phyloP scores from a whole-genome alignment of 225 moss, liverwort and hornwort genomes.

The Ulota crispa region DNA sequence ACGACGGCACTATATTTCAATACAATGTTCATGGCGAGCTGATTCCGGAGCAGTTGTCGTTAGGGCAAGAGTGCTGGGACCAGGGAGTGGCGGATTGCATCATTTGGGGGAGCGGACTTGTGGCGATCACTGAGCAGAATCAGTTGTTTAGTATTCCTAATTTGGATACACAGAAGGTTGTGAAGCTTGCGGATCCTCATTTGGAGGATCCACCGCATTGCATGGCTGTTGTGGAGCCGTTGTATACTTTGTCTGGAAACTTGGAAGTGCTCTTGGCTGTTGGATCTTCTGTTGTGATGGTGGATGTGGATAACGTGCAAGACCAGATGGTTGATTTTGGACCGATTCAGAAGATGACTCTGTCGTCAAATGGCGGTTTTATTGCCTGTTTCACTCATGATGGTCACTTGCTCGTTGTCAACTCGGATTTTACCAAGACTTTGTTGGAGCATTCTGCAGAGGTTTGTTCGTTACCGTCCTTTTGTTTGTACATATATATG shows the following conservation, averaged over 20 bases:
- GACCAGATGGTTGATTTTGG: conserved; percentile 78
- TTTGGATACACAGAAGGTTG: conserved; percentile 69
- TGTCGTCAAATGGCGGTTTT: conserved; percentile 78
- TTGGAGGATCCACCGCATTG: conserved; percentile 89
- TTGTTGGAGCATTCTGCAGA: conserved; percentile 75
- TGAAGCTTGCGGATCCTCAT: conserved; percentile 81
- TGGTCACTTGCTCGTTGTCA: conserved; percentile 82
- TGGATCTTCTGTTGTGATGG: conserved; percentile 70
- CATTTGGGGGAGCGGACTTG: conserved; percentile 86
- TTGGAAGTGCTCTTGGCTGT: conserved; percentile 87
- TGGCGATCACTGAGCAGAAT: conserved; percentile 79
- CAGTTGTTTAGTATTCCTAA: conserved; percentile 86
- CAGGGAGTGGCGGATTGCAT: conserved; percentile 91
- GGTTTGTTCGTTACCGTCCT: conserved; percentile 39
- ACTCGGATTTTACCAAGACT: conserved; percentile 82
- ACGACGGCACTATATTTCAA: conserved; percentile 88
- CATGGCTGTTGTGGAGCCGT: conserved; percentile 81
- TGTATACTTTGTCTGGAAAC: conserved; percentile 79
- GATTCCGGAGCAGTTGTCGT: conserved; percentile 63
- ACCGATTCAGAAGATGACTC: conserved; percentile 87
- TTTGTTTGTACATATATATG: background rate
- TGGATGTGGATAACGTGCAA: conserved; percentile 75
- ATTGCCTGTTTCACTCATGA: conserved; percentile 91
- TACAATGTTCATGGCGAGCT: conserved; percentile 92
- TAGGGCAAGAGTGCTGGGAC: conserved; percentile 90